A percentile compares a stretch with the other conserved stretches of the same genome.
These are phyloP conservation scores for Biscogniauxia mediterranea DNA, from an alignment of 2,329 filamentous ascomycete species.

Conservation along the genomic window DNA sequence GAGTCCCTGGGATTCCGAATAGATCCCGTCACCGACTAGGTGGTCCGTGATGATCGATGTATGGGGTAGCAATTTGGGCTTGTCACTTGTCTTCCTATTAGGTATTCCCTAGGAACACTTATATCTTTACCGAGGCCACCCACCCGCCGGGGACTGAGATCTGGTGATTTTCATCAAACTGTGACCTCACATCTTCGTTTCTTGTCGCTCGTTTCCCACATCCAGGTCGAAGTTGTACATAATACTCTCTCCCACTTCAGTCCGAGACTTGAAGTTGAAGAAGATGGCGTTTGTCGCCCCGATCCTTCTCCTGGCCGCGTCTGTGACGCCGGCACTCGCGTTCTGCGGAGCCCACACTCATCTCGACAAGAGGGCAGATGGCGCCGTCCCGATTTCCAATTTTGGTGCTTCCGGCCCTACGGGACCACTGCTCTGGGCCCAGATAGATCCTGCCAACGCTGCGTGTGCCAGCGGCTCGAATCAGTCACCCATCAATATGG, in stretches of 20 bases:
- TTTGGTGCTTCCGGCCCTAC: slow-evolving; percentile 32
- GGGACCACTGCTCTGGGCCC: slow-evolving; percentile 36
- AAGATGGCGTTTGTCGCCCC: not conserved
- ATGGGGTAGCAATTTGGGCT: not conserved
- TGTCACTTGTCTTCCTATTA: not conserved
- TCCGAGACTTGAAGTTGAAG: not conserved
- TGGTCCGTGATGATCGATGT: not conserved
- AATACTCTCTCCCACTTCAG: not conserved
- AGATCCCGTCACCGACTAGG: not conserved
- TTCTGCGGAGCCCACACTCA: slow-evolving; percentile 33
- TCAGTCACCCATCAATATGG: slow-evolving; percentile 60
- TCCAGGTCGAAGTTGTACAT: not conserved
- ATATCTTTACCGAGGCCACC: not conserved
- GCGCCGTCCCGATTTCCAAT: slow-evolving; percentile 30
- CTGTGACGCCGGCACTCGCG: slow-evolving; percentile 25
- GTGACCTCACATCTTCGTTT: not conserved
- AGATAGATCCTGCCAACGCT: slow-evolving; percentile 40
- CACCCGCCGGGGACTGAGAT: not conserved
- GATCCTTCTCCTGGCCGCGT: slow-evolving; percentile 25
- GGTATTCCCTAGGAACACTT: not conserved
- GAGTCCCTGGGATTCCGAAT: not conserved
- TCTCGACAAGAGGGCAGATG: slow-evolving; percentile 30
- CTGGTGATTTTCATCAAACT: not conserved
- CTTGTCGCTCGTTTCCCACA: not conserved
- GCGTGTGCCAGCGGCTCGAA: slow-evolving; percentile 49